phyloP scores from a whole-genome alignment of 2,329 filamentous ascomycete species.

The Monosporascus ibericus region DNA sequence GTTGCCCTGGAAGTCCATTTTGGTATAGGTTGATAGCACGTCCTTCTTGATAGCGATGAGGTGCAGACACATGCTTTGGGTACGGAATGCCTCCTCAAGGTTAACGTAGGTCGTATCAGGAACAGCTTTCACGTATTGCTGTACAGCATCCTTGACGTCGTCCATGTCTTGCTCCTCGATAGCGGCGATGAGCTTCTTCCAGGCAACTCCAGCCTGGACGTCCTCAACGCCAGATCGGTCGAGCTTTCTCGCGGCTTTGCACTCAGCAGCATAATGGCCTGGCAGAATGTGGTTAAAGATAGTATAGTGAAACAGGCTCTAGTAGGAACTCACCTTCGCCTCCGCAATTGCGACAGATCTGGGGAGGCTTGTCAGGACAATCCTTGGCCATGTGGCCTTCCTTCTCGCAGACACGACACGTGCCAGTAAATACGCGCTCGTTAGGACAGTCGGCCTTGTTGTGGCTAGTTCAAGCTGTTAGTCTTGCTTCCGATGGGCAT shows the following conservation, averaged over 20 bases:
- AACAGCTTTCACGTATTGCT: conserved; percentile 56
- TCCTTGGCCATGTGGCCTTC: conserved; percentile 52
- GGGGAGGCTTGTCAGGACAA: conserved; percentile 54
- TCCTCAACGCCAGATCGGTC: conserved; percentile 45
- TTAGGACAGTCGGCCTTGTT: conserved; percentile 58
- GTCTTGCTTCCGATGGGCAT: conserved; percentile 6
- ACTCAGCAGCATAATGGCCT: conserved; percentile 53
- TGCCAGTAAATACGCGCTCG: conserved; percentile 42
- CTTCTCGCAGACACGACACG: conserved; percentile 43
- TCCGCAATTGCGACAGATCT: conserved; percentile 55
- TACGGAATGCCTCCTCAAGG: conserved; percentile 56
- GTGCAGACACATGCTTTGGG: conserved; percentile 46
- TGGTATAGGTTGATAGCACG: conserved; percentile 52
- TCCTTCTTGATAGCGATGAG: conserved; percentile 57
- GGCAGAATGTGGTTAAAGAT: neutral
- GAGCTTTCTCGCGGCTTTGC: conserved; percentile 54
- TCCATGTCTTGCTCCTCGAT: conserved; percentile 52
- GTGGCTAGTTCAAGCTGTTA: conserved; percentile 37
- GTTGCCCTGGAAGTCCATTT: conserved; percentile 68
- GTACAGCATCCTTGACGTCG: conserved; percentile 53
- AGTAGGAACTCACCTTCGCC: conserved; percentile 43
- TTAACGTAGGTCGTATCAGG: conserved; percentile 53
- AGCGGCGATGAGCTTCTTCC: conserved; percentile 48
- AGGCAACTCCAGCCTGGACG: conserved; percentile 48
- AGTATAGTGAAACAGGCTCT: neutral